Conservation (phyloP, 306 rosid genomes). For the Leucaena leucocephala region DNA sequence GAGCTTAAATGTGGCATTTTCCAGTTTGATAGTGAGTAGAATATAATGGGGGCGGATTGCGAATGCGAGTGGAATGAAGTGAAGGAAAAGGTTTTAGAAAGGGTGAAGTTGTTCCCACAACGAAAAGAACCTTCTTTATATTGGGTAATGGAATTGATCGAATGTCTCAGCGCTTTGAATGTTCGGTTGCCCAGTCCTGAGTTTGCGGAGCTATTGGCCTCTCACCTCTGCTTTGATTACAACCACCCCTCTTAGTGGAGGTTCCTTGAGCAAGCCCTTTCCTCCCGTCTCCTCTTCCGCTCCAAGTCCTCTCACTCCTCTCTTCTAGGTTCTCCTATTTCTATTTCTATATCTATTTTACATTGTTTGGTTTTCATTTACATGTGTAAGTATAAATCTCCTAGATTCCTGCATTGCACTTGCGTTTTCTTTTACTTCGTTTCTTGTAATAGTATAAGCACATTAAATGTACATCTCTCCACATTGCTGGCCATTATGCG, state of each 20-base stretch:
- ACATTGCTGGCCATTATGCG: neutral
- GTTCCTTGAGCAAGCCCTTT: slow-evolving; percentile 54
- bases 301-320: slow-evolving; percentile 63
- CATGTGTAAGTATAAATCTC: neutral
- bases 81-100: slow-evolving; percentile 42
- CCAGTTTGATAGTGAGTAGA: neutral
- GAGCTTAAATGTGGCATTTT: neutral
- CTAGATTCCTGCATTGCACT: neutral
- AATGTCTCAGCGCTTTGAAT: slow-evolving; percentile 31
- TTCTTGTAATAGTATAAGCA: neutral
- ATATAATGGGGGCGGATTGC: slow-evolving; percentile 33
- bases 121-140: slow-evolving; percentile 38
- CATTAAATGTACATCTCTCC: neutral
- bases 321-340: slow-evolving; percentile 41
- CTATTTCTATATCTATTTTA: neutral
- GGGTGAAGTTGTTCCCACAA: slow-evolving; percentile 37
- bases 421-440: neutral
- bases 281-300: slow-evolving; percentile 60
- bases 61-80: slow-evolving; percentile 33
- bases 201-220: slow-evolving; percentile 56
- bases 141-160: slow-evolving; percentile 51
- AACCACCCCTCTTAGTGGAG: slow-evolving; percentile 68
- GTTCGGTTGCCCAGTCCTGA: slow-evolving; percentile 54
- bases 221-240: slow-evolving; percentile 54
- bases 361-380: neutral